Percentiles rank a stretch among this genome's conserved stretches.
These are phyloP conservation scores for Rhododendron ovatum DNA, from an alignment of 148 eudicot genomes.

Conservation along the genomic window DNA sequence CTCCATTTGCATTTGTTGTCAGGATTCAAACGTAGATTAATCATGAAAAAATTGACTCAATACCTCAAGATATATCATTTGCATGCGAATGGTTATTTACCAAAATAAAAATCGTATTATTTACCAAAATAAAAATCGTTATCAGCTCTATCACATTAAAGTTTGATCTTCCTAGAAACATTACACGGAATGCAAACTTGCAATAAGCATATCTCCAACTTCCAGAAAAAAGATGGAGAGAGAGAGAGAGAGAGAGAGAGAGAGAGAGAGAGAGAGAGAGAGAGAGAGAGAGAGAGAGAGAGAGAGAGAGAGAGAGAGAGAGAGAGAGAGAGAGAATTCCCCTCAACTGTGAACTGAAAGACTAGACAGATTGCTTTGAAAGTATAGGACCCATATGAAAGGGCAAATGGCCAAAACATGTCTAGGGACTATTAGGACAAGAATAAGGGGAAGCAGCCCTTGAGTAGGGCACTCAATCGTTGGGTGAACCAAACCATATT, in stretches of 20 bases:
- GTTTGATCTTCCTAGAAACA: no score
- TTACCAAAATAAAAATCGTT: no score
- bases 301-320: background rate
- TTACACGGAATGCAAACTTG: background rate
- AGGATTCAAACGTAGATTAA: background rate
- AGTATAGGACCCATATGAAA: conserved; percentile 27
- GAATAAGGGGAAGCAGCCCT: conserved; percentile 28
- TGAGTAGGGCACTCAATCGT: conserved; percentile 31
- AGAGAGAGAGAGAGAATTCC: background rate
- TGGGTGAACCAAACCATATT: conserved; percentile 45
- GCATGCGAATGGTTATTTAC: no score
- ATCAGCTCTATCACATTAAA: no score
- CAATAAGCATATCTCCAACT: background rate
- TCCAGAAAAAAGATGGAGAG: background rate
- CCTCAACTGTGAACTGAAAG: background rate
- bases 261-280: background rate
- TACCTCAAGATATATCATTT: no score
- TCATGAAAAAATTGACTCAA: background rate
- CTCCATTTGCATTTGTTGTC: background rate
- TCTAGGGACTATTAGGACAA: conserved; percentile 61
- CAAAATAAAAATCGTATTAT: no score
- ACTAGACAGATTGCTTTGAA: background rate
- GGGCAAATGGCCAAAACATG: conserved; percentile 47
- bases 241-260: background rate
- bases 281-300: background rate